Percentiles rank a stretch among this genome's conserved stretches.
phyloP scores from a whole-genome alignment of 148 eudicot genomes.

The Silene uniflora region DNA sequence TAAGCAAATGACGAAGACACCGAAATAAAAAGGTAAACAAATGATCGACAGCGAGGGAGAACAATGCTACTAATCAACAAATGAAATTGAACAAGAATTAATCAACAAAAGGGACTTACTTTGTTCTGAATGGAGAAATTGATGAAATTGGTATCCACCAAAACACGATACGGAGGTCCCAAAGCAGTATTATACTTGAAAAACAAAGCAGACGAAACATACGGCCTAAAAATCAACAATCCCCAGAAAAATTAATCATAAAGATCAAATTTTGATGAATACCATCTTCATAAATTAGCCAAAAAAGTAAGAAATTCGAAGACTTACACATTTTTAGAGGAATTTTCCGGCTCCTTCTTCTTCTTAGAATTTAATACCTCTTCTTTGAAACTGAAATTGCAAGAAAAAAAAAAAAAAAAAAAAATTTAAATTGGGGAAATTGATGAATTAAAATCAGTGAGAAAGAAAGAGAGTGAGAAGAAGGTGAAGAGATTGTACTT shows the following conservation, averaged over 20 bases:
- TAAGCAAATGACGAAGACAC: neutral
- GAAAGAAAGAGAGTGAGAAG: neutral
- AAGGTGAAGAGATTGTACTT: constrained; percentile 37
- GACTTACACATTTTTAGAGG: constrained; percentile 82
- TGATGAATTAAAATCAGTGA: neutral
- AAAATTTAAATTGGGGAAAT: neutral
- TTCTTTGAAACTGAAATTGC: constrained; percentile 55
- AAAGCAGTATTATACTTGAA: constrained; percentile 83
- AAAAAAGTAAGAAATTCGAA: neutral
- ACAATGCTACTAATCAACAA: neutral
- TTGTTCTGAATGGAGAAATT: constrained; percentile 96
- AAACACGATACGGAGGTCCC: constrained; percentile 89
- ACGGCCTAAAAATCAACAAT: constrained; percentile 47
- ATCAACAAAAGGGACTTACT: constrained; percentile 33
- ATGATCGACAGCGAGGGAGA: too few species aligned
- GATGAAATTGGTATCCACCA: constrained; percentile 97
- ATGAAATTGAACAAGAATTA: neutral
- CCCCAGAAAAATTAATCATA: constrained; percentile 12
- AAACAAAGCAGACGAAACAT: constrained; percentile 82
- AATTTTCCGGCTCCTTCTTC: constrained; percentile 71
- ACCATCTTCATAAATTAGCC: neutral
- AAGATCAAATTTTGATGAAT: neutral
- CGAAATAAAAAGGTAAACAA: neutral
- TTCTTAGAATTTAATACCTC: constrained; percentile 77
- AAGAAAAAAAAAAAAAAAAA: constrained; percentile 11